Conservation (phyloP, 768 basidiomycete species). For the Scleroderma citrinum region DNA sequence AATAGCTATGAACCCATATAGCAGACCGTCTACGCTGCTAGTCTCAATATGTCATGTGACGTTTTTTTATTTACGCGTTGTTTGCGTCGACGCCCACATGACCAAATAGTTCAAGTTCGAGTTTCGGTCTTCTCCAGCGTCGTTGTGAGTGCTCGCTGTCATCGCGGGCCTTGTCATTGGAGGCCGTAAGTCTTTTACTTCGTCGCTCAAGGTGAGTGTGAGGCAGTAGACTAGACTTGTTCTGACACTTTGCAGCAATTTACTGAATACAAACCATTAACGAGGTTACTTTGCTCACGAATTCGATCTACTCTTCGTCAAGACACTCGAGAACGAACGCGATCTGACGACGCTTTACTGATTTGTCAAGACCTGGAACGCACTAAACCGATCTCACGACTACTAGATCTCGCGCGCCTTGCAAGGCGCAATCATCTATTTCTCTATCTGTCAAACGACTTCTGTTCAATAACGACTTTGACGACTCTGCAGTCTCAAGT, state of each 20-base stretch:
- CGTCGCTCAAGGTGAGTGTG: slow-evolving; percentile 18
- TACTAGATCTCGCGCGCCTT: slow-evolving; percentile 2
- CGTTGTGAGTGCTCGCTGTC: slow-evolving; percentile 18
- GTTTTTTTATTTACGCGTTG: slow-evolving; percentile 27
- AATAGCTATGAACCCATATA: no score
- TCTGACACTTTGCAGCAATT: no score
- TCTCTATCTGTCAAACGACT: slow-evolving; percentile 5
- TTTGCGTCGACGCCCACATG: slow-evolving; percentile 22
- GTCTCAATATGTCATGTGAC: no score
- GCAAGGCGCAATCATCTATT: not conserved
- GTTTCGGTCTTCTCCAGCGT: slow-evolving; percentile 14
- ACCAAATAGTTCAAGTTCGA: slow-evolving; percentile 30
- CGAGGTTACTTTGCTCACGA: slow-evolving; percentile 23
- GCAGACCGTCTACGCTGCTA: not conserved
- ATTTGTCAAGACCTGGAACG: slow-evolving; percentile 12
- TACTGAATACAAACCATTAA: slow-evolving; percentile 17
- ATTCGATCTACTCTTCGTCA: slow-evolving; percentile 11
- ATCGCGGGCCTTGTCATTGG: slow-evolving; percentile 15
- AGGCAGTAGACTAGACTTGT: not conserved
- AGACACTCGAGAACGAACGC: slow-evolving; percentile 10
- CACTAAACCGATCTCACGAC: slow-evolving; percentile 23
- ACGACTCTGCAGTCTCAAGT: slow-evolving; percentile 17
- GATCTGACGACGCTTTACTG: slow-evolving; percentile 13
- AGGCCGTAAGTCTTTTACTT: slow-evolving; percentile 24
- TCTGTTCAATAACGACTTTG: slow-evolving; percentile 20